A percentile compares a stretch with the other conserved stretches of the same genome.
Evolutionary conservation across 2,329 filamentous ascomycete genomes (phyloP).

Genomic region (Kalaharituber pfeilii): DNA sequence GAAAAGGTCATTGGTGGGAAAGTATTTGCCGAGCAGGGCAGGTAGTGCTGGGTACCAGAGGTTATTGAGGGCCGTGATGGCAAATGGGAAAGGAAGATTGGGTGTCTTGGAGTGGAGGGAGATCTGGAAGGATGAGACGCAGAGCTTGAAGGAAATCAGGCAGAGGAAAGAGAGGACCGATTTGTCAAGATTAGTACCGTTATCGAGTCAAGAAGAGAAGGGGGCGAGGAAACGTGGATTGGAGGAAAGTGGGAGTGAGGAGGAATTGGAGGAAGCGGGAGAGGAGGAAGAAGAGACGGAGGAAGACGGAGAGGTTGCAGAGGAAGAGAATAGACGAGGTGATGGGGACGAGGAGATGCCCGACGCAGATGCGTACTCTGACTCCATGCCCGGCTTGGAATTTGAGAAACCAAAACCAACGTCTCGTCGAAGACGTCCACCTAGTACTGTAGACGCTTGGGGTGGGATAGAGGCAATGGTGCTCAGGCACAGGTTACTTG

Average conservation of each 20-base stretch:
- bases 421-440: no score
- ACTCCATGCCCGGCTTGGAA: neutral
- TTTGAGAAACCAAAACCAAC: slow-evolving; percentile 23
- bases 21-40: slow-evolving; percentile 32
- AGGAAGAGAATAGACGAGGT: slow-evolving; percentile 23
- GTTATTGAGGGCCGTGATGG: slow-evolving; percentile 49
- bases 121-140: slow-evolving; percentile 14
- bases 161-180: slow-evolving; percentile 10
- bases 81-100: slow-evolving; percentile 39
- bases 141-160: slow-evolving; percentile 3
- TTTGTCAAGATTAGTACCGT: neutral
- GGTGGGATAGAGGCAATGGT: slow-evolving; percentile 40
- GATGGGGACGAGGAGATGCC: neutral
- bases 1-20: slow-evolving; percentile 40
- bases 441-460: slow-evolving; percentile 33
- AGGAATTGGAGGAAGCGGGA: slow-evolving; percentile 22
- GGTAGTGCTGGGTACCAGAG: slow-evolving; percentile 33
- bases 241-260: neutral
- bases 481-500: slow-evolving; percentile 46
- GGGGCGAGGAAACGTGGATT: slow-evolving; percentile 12
- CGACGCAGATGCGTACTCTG: no score
- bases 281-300: slow-evolving; percentile 28
- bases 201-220: slow-evolving; percentile 2
- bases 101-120: slow-evolving; percentile 6
- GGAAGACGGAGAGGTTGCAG: slow-evolving; percentile 35